Evolutionary conservation across 1,284 basidiomycete genomes (phyloP).

Genomic region (Xanthoconium separans): DNA sequence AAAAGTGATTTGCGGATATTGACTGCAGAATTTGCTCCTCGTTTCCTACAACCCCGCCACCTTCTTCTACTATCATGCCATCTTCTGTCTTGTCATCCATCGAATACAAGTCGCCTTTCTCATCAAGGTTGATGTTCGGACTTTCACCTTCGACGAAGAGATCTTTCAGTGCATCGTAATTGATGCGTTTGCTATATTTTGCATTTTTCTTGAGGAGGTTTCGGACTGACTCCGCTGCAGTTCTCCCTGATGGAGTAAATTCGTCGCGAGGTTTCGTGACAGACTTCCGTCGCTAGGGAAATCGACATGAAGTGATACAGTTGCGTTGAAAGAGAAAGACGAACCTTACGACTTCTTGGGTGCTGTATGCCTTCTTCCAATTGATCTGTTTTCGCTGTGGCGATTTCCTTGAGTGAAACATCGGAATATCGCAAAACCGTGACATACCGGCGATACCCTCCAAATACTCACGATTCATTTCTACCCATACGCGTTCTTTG

Average conservation of each 20-base stretch:
- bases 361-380: slow-evolving; percentile 44
- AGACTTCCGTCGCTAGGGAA: slow-evolving; percentile 61
- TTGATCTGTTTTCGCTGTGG: slow-evolving; percentile 67
- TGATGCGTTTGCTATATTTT: slow-evolving; percentile 86
- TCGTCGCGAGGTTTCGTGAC: slow-evolving; percentile 71
- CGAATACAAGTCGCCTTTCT: slow-evolving; percentile 38
- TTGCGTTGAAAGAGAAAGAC: slow-evolving; percentile 39
- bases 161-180: slow-evolving; percentile 81
- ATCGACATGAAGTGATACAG: background rate
- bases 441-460: slow-evolving; percentile 82
- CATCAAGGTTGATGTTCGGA: slow-evolving; percentile 34
- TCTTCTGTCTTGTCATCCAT: slow-evolving; percentile 55
- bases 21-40: slow-evolving; percentile 16
- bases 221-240: slow-evolving; percentile 77
- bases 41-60: slow-evolving; percentile 34
- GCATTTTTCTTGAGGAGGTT: slow-evolving; percentile 80
- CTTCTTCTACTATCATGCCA: slow-evolving; percentile 46
- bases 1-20: slow-evolving; percentile 13
- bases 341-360: slow-evolving; percentile 73
- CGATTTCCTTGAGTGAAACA: slow-evolving; percentile 44
- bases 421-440: slow-evolving; percentile 6
- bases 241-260: slow-evolving; percentile 67
- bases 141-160: slow-evolving; percentile 61
- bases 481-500: slow-evolving; percentile 96
- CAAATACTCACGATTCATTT: slow-evolving; percentile 92